phyloP scores from a whole-genome alignment of 768 basidiomycete species.

The Kwoniella sp. region DNA sequence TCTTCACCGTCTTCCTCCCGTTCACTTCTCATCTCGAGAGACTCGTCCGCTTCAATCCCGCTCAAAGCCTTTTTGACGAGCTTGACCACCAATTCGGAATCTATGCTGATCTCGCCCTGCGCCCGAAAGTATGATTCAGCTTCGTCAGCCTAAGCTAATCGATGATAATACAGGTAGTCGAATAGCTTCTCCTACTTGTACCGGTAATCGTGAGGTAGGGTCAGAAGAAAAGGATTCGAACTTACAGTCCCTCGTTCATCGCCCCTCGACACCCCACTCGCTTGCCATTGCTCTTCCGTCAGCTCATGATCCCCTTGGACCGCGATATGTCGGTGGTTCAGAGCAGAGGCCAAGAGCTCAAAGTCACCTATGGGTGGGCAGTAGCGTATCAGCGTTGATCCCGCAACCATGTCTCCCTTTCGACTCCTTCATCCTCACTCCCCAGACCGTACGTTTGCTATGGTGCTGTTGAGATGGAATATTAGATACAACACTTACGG shows the following conservation, averaged over 20 bases:
- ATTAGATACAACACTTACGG: too few relatives aligned
- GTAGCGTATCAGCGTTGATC: too few relatives aligned
- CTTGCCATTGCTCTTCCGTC: constrained; percentile 32
- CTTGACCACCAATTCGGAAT: constrained; percentile 24
- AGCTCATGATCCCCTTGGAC: constrained; percentile 44
- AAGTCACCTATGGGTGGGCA: constrained; percentile 37
- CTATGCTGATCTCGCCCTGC: constrained; percentile 34
- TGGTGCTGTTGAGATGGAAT: too few relatives aligned
- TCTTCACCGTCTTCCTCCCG: background rate
- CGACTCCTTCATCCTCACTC: too few relatives aligned
- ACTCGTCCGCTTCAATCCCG: background rate
- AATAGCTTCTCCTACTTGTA: too few relatives aligned
- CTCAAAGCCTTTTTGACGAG: constrained; percentile 18
- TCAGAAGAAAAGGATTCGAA: background rate
- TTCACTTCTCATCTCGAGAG: constrained; percentile 2
- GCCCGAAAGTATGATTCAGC: background rate
- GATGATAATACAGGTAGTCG: background rate
- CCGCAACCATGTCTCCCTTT: too few relatives aligned
- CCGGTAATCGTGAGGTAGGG: background rate
- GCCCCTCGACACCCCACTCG: constrained; percentile 24
- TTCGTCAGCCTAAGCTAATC: too few relatives aligned
- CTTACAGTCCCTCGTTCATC: constrained; percentile 32
- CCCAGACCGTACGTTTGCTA: too few relatives aligned
- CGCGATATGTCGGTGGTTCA: constrained; percentile 46
- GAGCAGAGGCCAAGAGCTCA: constrained; percentile 36